Evolutionary conservation across 805 yeast genomes (phyloP).

Genomic region (Candida pini): DNA sequence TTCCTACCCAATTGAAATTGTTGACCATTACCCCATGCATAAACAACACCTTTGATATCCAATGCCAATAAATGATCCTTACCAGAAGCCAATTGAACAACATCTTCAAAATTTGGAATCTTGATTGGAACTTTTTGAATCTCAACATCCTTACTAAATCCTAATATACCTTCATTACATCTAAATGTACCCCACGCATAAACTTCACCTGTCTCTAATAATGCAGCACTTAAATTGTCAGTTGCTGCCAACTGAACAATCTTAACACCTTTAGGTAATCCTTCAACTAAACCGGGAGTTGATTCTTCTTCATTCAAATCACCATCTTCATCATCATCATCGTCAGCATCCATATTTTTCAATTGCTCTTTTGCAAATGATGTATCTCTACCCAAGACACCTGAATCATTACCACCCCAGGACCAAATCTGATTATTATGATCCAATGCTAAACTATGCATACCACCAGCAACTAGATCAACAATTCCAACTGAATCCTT

Average conservation of each 20-base stretch:
- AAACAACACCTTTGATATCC: constrained; percentile 79
- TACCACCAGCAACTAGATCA: constrained; percentile 91
- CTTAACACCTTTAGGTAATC: constrained; percentile 49
- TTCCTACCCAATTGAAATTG: constrained; percentile 88
- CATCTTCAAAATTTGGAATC: constrained; percentile 54
- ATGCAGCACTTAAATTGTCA: constrained; percentile 80
- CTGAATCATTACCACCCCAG: constrained; percentile 96
- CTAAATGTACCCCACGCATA: constrained; percentile 98
- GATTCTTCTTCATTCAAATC: constrained; percentile 86
- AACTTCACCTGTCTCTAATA: constrained; percentile 77
- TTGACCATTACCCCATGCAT: constrained; percentile 97
- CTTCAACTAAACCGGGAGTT: constrained; percentile 76
- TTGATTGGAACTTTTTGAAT: constrained; percentile 66
- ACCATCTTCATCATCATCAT: constrained; percentile 64
- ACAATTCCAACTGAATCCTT: constrained; percentile 65
- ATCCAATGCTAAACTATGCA: constrained; percentile 86
- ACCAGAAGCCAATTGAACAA: constrained; percentile 84
- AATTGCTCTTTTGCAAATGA: constrained; percentile 54
- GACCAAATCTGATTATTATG: constrained; percentile 80
- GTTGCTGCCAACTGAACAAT: constrained; percentile 86
- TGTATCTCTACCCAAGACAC: constrained; percentile 85
- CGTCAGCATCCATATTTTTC: constrained; percentile 60
- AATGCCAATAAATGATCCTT: constrained; percentile 87
- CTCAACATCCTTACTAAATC: constrained; percentile 61
- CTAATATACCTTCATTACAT: constrained; percentile 86